These are phyloP conservation scores for Dipteronia dyeriana DNA, from an alignment of 345 rosid genomes.

Conservation along the genomic window DNA sequence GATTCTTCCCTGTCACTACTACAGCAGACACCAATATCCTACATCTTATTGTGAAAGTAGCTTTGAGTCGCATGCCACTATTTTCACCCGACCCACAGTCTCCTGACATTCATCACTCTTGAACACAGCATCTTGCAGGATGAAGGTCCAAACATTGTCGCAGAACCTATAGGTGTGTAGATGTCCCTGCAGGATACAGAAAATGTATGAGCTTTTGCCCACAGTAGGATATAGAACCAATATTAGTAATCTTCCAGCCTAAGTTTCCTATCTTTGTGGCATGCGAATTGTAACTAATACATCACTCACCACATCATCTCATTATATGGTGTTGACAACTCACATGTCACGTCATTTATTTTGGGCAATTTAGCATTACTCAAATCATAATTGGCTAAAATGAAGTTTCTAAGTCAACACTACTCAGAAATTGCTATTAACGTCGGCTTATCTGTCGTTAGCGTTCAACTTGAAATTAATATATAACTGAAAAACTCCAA, in stretches of 20 bases:
- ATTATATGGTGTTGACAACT: no score
- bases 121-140: constrained; percentile 69
- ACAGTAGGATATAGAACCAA: background rate
- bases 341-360: no score
- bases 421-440: background rate
- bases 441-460: no score
- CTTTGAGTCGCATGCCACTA: constrained; percentile 98
- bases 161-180: constrained; percentile 98
- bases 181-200: constrained; percentile 69
- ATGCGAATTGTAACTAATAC: no score
- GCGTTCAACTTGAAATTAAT: no score
- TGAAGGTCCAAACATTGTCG: constrained; percentile 99
- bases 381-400: background rate
- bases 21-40: constrained; percentile 14
- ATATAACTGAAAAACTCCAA: background rate
- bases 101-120: constrained; percentile 70
- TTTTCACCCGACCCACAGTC: constrained; percentile 77
- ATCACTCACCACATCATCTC: no score
- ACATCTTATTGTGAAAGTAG: constrained; percentile 66
- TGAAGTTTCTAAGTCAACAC: background rate
- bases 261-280: background rate
- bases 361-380: no score
- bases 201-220: background rate
- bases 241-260: background rate
- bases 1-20: constrained; percentile 15